Percentiles rank a stretch among this genome's conserved stretches.
These are phyloP conservation scores for Apiospora pterosperma DNA, from an alignment of 2,329 filamentous ascomycete species.

Conservation along the genomic window DNA sequence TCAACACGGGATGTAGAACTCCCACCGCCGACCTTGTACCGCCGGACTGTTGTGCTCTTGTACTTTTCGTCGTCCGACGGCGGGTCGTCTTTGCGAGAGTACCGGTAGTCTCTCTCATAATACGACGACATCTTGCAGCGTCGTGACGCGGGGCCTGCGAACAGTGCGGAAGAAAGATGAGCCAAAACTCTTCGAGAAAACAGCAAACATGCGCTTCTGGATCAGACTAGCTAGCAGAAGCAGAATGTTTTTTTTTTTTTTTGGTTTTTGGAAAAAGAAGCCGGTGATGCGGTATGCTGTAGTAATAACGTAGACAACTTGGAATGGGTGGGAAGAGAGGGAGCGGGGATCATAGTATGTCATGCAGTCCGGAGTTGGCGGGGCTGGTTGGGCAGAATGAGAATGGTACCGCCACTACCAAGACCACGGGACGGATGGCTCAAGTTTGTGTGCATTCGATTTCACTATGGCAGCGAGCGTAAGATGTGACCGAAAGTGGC, in stretches of 20 bases:
- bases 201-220: background rate
- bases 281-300: background rate
- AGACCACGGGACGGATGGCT: background rate
- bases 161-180: background rate
- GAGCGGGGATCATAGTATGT: conserved; percentile 1
- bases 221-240: background rate
- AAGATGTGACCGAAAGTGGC: background rate
- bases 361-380: background rate
- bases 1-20: conserved; percentile 20
- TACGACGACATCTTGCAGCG: conserved; percentile 9
- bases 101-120: conserved; percentile 12
- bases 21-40: conserved; percentile 28
- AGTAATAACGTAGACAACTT: background rate
- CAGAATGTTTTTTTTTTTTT: too few species aligned
- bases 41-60: conserved; percentile 25
- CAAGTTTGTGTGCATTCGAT: background rate
- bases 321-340: background rate
- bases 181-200: background rate
- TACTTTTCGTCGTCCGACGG: conserved; percentile 23
- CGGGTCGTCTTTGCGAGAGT: conserved; percentile 9
- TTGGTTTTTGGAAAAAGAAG: background rate
- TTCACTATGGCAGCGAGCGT: background rate
- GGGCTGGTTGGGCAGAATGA: background rate
- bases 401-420: background rate
- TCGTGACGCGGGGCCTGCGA: background rate